Conservation (phyloP, 129 eudicot species). For the sunflower (Helianthus annuus) region HanXRQr2.0-SUNRISE NC_035440.2:40867903-40868402, state of each 20-base stretch:
- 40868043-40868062: neutral
- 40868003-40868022: neutral
- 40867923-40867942: neutral
- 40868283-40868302: neutral
- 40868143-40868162: conserved; percentile 32
- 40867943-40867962: neutral
- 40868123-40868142: neutral
- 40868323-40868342: too few relatives aligned
- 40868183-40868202: neutral
- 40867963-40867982: neutral
- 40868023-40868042: neutral
- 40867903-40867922: neutral
- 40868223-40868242: neutral
- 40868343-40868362: too few relatives aligned
- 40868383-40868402: too few relatives aligned
- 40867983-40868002: neutral
- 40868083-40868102: neutral
- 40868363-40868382: too few relatives aligned
- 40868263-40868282: neutral
- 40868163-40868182: neutral
- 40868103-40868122: neutral
- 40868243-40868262: neutral
- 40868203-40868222: neutral
- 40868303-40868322: too few relatives aligned
- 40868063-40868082: neutral